These are phyloP conservation scores for Calonectria hongkongensis DNA, from an alignment of 2,329 filamentous ascomycete species.

Conservation along the genomic window DNA sequence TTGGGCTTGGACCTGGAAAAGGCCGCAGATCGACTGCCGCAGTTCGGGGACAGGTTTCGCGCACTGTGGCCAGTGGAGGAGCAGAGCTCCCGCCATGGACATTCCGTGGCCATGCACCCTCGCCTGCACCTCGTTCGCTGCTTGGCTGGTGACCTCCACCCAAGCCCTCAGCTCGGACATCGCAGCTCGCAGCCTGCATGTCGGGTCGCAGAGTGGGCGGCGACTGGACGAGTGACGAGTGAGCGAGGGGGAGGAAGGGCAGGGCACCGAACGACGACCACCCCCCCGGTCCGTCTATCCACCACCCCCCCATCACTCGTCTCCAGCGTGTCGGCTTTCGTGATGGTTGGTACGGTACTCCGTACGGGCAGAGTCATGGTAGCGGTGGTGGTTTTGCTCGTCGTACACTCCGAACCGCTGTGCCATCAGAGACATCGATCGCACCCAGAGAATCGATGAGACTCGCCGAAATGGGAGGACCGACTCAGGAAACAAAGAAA, in stretches of 20 bases:
- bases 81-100: constrained; percentile 46
- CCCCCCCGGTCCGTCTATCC: constrained; percentile 41
- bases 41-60: constrained; percentile 47
- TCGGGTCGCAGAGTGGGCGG: constrained; percentile 29
- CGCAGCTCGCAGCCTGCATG: constrained; percentile 31
- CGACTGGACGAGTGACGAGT: constrained; percentile 36
- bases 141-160: constrained; percentile 35
- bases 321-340: constrained; percentile 52
- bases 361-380: constrained; percentile 21
- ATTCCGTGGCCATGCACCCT: constrained; percentile 53
- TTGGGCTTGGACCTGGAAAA: constrained; percentile 54
- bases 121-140: constrained; percentile 47
- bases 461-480: constrained; percentile 39
- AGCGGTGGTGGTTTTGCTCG: constrained; percentile 10
- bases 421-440: constrained; percentile 36
- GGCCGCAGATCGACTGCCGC: constrained; percentile 57
- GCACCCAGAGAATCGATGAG: constrained; percentile 43
- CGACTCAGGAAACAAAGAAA: constrained; percentile 42
- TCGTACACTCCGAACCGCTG: constrained; percentile 34
- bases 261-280: constrained; percentile 49
- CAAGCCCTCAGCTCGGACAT: constrained; percentile 42
- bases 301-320: constrained; percentile 49
- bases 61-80: constrained; percentile 50
- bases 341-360: constrained; percentile 48
- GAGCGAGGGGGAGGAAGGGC: constrained; percentile 42